These are phyloP conservation scores for Clausena lansium DNA, from an alignment of 345 rosid genomes.

Conservation along the genomic window DNA sequence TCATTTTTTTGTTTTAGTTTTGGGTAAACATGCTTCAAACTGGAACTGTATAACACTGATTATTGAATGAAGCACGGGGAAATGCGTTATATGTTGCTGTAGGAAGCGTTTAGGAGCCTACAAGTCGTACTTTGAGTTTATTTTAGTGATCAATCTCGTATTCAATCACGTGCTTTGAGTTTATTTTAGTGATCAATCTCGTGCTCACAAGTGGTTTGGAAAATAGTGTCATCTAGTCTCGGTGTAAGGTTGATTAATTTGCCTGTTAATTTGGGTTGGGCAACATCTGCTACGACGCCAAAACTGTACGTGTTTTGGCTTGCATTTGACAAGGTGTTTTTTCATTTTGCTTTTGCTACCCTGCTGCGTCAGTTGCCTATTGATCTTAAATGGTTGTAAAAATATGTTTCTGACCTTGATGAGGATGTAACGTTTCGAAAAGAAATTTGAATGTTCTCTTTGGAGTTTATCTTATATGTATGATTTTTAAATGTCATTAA, in stretches of 20 bases:
- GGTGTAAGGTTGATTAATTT: too few relatives aligned
- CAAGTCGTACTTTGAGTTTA: not conserved
- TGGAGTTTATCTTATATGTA: not conserved
- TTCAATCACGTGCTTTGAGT: too few relatives aligned
- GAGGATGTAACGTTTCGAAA: conserved; percentile 7
- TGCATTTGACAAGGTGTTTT: not conserved
- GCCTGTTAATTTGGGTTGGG: not conserved
- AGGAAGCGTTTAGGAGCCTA: not conserved
- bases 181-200: too few relatives aligned
- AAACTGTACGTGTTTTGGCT: not conserved
- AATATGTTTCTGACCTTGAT: conserved; percentile 17
- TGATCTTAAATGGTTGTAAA: not conserved
- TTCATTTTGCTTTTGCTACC: not conserved
- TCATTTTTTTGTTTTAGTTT: too few relatives aligned
- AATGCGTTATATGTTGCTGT: not conserved
- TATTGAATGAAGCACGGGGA: not conserved
- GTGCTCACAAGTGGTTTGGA: too few relatives aligned
- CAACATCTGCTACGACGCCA: not conserved
- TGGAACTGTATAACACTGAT: not conserved
- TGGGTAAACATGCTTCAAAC: not conserved
- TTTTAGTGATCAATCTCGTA: too few relatives aligned
- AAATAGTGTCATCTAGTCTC: too few relatives aligned
- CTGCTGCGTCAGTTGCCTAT: not conserved
- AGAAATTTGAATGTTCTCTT: not conserved
- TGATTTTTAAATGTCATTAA: not conserved